Conservation (phyloP, 306 rosid species). For the Cajanus cajan region DNA sequence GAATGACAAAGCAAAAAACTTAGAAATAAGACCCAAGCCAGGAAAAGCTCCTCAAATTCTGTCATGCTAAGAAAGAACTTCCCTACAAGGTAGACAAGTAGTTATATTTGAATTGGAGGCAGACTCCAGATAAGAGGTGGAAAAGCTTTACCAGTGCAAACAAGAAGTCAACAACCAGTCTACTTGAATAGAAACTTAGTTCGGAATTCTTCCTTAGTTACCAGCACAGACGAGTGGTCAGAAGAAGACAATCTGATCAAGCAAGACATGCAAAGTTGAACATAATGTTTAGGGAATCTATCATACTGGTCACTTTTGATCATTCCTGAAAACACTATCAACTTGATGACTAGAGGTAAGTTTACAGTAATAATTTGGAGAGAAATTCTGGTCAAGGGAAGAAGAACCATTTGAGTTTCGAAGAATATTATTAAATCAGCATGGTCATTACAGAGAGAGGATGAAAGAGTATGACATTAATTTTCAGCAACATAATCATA, state of each 20-base stretch:
- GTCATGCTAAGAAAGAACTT: neutral
- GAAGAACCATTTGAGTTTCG: slow-evolving; percentile 25
- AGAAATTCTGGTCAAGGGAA: slow-evolving; percentile 5
- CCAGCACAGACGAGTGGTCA: neutral
- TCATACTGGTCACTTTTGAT: neutral
- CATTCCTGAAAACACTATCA: slow-evolving; percentile 4
- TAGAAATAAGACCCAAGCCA: neutral
- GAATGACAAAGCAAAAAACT: neutral
- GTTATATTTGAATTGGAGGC: slow-evolving; percentile 11
- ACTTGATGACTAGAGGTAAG: slow-evolving; percentile 5
- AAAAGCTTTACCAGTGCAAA: neutral
- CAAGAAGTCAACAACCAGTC: neutral
- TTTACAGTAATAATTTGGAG: slow-evolving; percentile 4
- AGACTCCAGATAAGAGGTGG: neutral
- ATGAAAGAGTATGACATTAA: neutral
- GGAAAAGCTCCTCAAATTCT: neutral
- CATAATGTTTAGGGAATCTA: neutral
- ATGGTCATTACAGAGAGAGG: neutral
- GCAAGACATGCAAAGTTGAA: slow-evolving; percentile 1
- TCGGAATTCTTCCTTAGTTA: neutral
- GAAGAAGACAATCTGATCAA: slow-evolving; percentile 10
- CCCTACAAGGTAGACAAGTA: neutral
- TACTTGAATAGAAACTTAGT: neutral
- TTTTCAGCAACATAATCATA: slow-evolving; percentile 10
- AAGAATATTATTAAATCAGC: neutral